Percentiles rank a stretch among this genome's conserved stretches.
Evolutionary conservation across 495 filamentous ascomycete genomes (phyloP).

Genomic region (Xeromyces bisporus): DNA sequence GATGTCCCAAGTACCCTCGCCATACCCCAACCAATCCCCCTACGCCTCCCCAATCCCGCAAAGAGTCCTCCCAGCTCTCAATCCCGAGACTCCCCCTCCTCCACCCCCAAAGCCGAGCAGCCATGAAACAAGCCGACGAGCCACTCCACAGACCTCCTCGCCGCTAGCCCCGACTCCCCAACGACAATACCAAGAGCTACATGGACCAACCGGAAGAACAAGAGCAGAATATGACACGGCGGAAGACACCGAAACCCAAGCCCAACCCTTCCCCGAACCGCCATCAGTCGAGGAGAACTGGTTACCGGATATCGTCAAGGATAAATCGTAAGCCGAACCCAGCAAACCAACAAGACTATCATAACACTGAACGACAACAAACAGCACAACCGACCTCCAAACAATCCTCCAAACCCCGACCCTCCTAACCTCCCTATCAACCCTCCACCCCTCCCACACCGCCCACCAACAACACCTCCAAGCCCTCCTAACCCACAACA

Average conservation of each 20-base stretch:
- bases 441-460: conserved; percentile 43
- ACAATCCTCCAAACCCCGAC: conserved; percentile 41
- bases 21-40: conserved; percentile 8
- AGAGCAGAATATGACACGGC: neutral
- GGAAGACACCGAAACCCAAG: conserved; percentile 6
- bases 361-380: too few relatives aligned
- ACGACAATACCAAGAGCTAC: conserved; percentile 10
- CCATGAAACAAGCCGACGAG: conserved; percentile 50
- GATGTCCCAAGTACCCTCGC: conserved; percentile 16
- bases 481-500: conserved; percentile 40
- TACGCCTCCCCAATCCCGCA: conserved; percentile 10
- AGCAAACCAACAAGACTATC: too few relatives aligned
- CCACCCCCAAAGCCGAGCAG: conserved; percentile 57
- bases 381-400: conserved; percentile 42
- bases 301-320: conserved; percentile 51
- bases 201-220: too few relatives aligned
- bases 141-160: conserved; percentile 34
- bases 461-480: conserved; percentile 33
- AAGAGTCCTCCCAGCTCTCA: conserved; percentile 17
- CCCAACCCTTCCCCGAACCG: conserved; percentile 15
- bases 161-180: conserved; percentile 18
- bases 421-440: conserved; percentile 45
- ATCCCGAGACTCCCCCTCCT: conserved; percentile 42
- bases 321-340: conserved; percentile 59
- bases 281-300: conserved; percentile 35